A percentile compares a stretch with the other conserved stretches of the same genome.
Conservation (phyloP, 176 grass and related monocot genomes). For the Juncus inflexus region DNA sequence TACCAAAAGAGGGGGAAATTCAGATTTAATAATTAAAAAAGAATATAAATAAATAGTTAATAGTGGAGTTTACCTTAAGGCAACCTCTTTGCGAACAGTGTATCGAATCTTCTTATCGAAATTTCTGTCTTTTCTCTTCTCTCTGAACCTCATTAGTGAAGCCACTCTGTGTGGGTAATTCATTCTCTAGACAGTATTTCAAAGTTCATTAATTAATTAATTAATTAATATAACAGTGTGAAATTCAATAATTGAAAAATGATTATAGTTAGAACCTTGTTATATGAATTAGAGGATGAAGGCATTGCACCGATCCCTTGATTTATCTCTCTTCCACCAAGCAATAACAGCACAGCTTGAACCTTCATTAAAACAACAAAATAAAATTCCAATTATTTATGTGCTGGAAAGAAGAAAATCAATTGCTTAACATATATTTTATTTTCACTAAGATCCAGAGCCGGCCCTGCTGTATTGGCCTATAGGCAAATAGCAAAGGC, state of each 20-base stretch:
- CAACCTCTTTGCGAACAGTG: conserved; percentile 88
- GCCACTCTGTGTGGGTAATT: conserved; percentile 97
- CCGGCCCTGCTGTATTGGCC: no score
- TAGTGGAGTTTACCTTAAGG: conserved; percentile 56
- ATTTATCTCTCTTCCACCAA: conserved; percentile 85
- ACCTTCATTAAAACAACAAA: conserved; percentile 44
- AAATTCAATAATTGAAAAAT: conserved; percentile 2
- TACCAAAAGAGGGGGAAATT: background rate
- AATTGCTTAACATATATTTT: no score
- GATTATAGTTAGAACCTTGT: conserved; percentile 48
- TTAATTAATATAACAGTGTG: no score
- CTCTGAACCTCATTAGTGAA: conserved; percentile 91
- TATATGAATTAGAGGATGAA: conserved; percentile 55
- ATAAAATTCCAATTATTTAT: background rate
- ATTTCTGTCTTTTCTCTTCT: conserved; percentile 94
- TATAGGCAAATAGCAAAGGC: no score
- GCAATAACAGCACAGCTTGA: conserved; percentile 88
- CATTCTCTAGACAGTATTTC: conserved; percentile 45
- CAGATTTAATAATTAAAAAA: conserved; percentile 7
- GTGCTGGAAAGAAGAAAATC: no score
- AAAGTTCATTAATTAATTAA: conserved; percentile 26
- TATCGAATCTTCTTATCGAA: conserved; percentile 99
- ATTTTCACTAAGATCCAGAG: no score
- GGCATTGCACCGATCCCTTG: conserved; percentile 33
- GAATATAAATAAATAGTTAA: background rate